Percentiles rank a stretch among this genome's conserved stretches.
These are phyloP conservation scores for Monosporascus sp. DNA, from an alignment of 2,329 filamentous ascomycete species.

Conservation along the genomic window DNA sequence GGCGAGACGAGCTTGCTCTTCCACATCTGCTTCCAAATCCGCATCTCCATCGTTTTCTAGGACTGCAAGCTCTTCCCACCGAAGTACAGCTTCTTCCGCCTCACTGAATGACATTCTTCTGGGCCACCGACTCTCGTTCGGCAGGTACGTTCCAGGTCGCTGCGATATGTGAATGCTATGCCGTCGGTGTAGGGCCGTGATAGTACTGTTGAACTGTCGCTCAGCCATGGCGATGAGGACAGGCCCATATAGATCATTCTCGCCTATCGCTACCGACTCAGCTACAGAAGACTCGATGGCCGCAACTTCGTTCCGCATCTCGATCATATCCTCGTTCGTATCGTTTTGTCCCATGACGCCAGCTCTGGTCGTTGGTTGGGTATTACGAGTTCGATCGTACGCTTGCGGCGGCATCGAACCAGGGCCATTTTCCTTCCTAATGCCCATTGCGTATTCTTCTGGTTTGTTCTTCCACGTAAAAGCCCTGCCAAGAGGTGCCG, in stretches of 20 bases:
- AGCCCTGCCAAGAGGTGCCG: conserved; percentile 40
- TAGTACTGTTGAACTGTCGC: conserved; percentile 36
- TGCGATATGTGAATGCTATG: conserved; percentile 46
- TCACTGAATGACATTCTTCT: conserved; percentile 70
- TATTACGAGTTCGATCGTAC: conserved; percentile 9
- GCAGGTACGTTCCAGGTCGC: conserved; percentile 22
- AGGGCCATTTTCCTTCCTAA: conserved; percentile 31
- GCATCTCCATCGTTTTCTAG: conserved; percentile 29
- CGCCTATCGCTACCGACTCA: conserved; percentile 51
- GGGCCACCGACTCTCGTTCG: conserved; percentile 60
- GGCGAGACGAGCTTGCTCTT: conserved; percentile 26
- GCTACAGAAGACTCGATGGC: conserved; percentile 50
- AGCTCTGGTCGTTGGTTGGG: conserved; percentile 5
- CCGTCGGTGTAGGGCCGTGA: conserved; percentile 55
- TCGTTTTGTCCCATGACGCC: conserved; percentile 11
- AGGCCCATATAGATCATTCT: conserved; percentile 53
- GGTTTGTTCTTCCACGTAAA: conserved; percentile 63
- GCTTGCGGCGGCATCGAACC: conserved; percentile 13
- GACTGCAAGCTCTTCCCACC: conserved; percentile 54
- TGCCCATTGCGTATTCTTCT: conserved; percentile 48
- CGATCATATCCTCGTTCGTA: conserved; percentile 14
- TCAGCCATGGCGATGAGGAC: conserved; percentile 45
- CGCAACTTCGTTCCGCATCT: conserved; percentile 16
- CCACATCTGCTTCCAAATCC: conserved; percentile 19
- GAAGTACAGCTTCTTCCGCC: conserved; percentile 68